Evolutionary conservation across 1,284 basidiomycete species (phyloP).

Genomic region (Sanghuangporus sanghuang): DNA sequence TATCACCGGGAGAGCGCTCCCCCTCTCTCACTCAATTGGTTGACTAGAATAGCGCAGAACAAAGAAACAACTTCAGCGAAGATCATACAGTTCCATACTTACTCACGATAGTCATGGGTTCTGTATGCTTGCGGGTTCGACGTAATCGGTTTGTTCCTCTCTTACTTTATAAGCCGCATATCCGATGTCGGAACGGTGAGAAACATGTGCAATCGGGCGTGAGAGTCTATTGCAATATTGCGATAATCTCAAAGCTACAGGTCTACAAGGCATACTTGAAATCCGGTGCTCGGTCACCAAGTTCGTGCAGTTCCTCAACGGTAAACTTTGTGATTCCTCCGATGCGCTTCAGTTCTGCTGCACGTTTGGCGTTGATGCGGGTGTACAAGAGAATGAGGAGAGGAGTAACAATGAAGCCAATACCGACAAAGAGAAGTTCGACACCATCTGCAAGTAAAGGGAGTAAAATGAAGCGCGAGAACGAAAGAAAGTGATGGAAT

Average conservation of each 20-base stretch:
- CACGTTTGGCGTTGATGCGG: slow-evolving; percentile 45
- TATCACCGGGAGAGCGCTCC: no score
- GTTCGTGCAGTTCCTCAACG: slow-evolving; percentile 21
- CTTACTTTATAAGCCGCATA: no score
- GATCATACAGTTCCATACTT: no score
- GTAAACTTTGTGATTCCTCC: slow-evolving; percentile 34
- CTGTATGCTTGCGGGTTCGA: no score
- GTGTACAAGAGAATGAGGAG: slow-evolving; percentile 45
- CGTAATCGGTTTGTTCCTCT: no score
- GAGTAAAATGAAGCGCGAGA: neutral
- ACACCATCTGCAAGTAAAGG: slow-evolving; percentile 41
- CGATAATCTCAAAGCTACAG: slow-evolving; percentile 26
- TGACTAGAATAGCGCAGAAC: no score
- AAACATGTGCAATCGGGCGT: neutral
- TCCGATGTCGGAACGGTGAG: neutral
- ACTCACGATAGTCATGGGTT: no score
- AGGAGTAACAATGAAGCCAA: slow-evolving; percentile 52
- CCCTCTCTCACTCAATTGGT: no score
- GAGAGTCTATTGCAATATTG: neutral
- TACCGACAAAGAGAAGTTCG: slow-evolving; percentile 63
- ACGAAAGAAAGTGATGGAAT: neutral
- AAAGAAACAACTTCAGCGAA: no score
- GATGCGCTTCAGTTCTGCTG: slow-evolving; percentile 19
- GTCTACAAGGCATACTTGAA: neutral
- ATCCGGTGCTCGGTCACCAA: slow-evolving; percentile 28